Conservation (phyloP, 257 asterid species). For the Solanum peruvianum region DNA sequence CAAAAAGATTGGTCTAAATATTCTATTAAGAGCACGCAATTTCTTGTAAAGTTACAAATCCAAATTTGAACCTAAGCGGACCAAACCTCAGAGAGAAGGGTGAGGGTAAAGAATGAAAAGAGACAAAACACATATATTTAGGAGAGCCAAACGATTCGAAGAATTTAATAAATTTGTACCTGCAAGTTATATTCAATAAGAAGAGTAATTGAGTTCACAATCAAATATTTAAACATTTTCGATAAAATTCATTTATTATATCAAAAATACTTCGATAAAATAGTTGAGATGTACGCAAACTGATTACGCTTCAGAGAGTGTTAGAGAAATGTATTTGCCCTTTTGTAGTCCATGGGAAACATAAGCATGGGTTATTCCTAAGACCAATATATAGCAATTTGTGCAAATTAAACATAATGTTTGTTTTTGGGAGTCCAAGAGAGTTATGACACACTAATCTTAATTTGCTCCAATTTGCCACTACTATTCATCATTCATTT, state of each 20-base stretch:
- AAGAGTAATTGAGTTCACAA: not conserved
- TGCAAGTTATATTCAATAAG: not conserved
- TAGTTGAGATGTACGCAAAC: not conserved
- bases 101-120: not conserved
- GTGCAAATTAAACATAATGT: constrained; percentile 19
- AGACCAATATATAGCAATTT: not conserved
- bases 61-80: not conserved
- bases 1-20: not conserved
- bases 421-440: constrained; percentile 9
- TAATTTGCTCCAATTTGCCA: constrained; percentile 1
- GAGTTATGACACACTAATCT: constrained; percentile 5
- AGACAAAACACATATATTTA: not conserved
- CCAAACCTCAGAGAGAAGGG: not conserved
- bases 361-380: not conserved
- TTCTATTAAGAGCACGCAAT: not conserved
- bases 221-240: not conserved
- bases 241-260: no score
- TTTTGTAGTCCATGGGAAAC: not conserved
- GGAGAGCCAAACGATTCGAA: not conserved
- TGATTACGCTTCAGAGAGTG: not conserved
- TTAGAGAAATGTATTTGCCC: not conserved
- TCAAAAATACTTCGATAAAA: rapidly evolving
- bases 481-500: not conserved
- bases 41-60: not conserved
- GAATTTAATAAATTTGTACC: not conserved